A percentile compares a stretch with the other conserved stretches of the same genome.
Conservation (phyloP, 164 flowering plant species). For the Macadamia integrifolia region DNA sequence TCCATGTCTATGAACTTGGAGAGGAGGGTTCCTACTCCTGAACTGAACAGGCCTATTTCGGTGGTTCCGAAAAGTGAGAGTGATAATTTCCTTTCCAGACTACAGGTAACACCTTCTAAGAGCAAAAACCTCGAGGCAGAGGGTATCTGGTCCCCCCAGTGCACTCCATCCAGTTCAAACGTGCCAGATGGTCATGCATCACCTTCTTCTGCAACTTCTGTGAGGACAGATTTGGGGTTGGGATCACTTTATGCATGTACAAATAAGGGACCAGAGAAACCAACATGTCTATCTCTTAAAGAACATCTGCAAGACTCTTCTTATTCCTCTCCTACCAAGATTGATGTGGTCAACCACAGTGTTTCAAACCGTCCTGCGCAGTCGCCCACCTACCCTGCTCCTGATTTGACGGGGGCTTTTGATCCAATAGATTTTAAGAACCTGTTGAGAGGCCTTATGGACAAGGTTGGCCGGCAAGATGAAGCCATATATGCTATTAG, state of each 20-base stretch:
- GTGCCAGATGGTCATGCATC: slow-evolving; percentile 21
- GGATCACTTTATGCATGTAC: slow-evolving; percentile 33
- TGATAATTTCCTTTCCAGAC: slow-evolving; percentile 21
- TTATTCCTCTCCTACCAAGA: slow-evolving; percentile 20
- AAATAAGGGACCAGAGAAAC: slow-evolving; percentile 15
- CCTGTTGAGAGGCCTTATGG: slow-evolving; percentile 38
- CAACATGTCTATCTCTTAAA: slow-evolving; percentile 12
- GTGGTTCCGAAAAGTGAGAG: slow-evolving; percentile 21
- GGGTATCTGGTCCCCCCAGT: slow-evolving; percentile 18
- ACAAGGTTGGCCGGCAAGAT: slow-evolving; percentile 55
- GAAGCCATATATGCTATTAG: slow-evolving; percentile 52
- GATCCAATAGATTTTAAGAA: slow-evolving; percentile 48
- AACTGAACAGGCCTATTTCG: slow-evolving; percentile 3
- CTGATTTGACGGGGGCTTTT: slow-evolving; percentile 17
- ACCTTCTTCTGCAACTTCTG: slow-evolving; percentile 44
- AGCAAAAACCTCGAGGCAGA: slow-evolving; percentile 22
- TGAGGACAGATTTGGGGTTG: slow-evolving; percentile 63
- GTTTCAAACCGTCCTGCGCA: slow-evolving; percentile 15
- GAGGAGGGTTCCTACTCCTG: slow-evolving; percentile 7
- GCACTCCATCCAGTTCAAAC: slow-evolving; percentile 8
- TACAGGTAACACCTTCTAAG: slow-evolving; percentile 22
- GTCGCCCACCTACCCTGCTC: slow-evolving; percentile 31
- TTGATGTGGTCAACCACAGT: slow-evolving; percentile 16
- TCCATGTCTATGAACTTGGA: slow-evolving; percentile 17
- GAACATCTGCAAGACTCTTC: slow-evolving; percentile 20